Evolutionary conservation across 176 grass and related monocot genomes (phyloP).

Genomic region (Pharus latifolius): DNA sequence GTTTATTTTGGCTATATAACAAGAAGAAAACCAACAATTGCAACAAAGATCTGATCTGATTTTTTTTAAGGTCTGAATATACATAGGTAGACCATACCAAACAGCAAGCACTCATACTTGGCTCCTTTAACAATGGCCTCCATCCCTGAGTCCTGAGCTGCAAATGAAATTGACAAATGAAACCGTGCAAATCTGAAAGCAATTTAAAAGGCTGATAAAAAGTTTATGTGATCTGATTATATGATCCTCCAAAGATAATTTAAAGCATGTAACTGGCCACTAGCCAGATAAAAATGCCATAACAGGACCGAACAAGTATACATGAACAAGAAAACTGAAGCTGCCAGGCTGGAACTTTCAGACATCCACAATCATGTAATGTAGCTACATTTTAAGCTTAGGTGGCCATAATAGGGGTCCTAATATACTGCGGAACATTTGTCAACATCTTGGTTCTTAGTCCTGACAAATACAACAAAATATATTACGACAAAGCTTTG

Average conservation of each 20-base stretch:
- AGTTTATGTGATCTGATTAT: neutral
- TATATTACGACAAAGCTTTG: neutral
- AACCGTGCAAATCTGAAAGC: neutral
- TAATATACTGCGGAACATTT: neutral
- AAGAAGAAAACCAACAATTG: neutral
- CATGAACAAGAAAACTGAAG: neutral
- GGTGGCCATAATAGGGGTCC: neutral
- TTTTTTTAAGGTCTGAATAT: neutral
- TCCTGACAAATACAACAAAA: neutral
- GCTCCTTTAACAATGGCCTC: conserved; percentile 15
- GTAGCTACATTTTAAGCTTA: neutral
- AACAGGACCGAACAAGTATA: neutral
- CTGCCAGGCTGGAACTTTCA: neutral
- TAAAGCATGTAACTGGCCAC: neutral
- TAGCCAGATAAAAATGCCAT: neutral
- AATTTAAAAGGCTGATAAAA: neutral
- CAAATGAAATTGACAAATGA: neutral
- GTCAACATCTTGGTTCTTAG: neutral
- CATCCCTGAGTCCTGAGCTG: conserved; percentile 28
- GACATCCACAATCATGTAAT: neutral
- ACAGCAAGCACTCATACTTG: conserved; percentile 66
- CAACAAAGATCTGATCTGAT: neutral
- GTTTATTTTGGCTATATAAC: neutral
- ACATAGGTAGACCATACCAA: conserved; percentile 31
- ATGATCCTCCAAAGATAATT: neutral